Base-by-base conservation (phyloP, 345 rosid genomes). In the Carallia pectinifolia region DNA sequence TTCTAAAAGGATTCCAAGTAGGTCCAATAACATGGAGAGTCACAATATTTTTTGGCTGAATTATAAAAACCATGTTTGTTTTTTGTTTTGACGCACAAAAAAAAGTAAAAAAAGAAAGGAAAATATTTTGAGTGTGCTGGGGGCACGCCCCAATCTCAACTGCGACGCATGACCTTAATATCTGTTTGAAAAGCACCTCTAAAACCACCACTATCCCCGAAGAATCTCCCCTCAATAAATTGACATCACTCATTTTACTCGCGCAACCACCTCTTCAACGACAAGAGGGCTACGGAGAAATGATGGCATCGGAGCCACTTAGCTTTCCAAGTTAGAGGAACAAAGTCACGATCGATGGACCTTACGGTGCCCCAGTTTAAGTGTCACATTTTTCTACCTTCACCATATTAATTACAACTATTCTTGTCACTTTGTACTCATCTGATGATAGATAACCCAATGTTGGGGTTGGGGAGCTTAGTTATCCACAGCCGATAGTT, bases 101-200 rank as follows among this genome's bases (percentile, higher is more conserved):
- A 33, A 33, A 4, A 33, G 34, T 1, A 33, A 33, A 33, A 33
- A 33, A 4, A 33, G 34, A 4, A 33, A 4, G 34, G 34, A 52
- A 56, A 54, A 56, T 55, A 40, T 33, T 40, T 54, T 31, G 65
- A 52, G 61, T 2, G 67, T 54, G 83, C 75, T 63, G 90, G 77
- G 78, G 84, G 75, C 61, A 84, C 19, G 84, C 76, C 75, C 39
- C 74, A 81, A 86, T 86, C 93, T 62, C 62, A 85, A 85, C 80
- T 76, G 69, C 76, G 93, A 86, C 93, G 67, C 74, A 67, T 80
- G 83, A 88, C 89, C 93, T 84, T 85, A 85, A 77, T 71, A 86
- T 84, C 93, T 77, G 50, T 72, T 8, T 79, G 90, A 83, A 81
- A 86, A 71, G 8, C 69, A 78, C 87, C 77, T 65, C 74, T 62